Percentiles rank a stretch among this genome's conserved stretches.
Evolutionary conservation across 768 basidiomycete species (phyloP).

Genomic region (Rhizopogon sp.): DNA sequence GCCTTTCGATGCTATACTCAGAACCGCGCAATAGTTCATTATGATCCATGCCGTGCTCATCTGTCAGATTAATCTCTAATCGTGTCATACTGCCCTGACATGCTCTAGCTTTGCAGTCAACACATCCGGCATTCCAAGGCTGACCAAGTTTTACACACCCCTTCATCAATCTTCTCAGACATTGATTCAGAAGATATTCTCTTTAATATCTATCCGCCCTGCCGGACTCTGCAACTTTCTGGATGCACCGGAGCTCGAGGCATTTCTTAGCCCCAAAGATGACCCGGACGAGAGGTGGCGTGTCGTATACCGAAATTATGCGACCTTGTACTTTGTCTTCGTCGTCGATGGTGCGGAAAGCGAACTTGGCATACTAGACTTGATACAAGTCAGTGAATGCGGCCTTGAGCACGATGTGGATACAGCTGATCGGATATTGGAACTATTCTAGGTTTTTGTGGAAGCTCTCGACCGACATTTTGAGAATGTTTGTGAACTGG

Average conservation of each 20-base stretch:
- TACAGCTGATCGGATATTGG: not conserved
- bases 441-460: constrained; percentile 70
- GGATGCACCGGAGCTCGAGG: constrained; percentile 84
- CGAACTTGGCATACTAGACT: constrained; percentile 90
- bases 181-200: constrained; percentile 85
- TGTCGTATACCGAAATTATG: constrained; percentile 94
- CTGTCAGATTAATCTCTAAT: constrained; percentile 43
- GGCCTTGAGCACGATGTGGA: not conserved
- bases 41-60: constrained; percentile 89
- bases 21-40: not conserved
- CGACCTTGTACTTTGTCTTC: constrained; percentile 95
- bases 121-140: constrained; percentile 80
- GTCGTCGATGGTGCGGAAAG: constrained; percentile 96
- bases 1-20: not conserved
- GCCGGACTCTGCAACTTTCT: constrained; percentile 91
- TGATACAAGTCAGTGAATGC: constrained; percentile 75
- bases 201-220: constrained; percentile 78
- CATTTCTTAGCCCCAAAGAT: constrained; percentile 52
- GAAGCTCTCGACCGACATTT: constrained; percentile 94
- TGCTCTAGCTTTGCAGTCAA: constrained; percentile 57
- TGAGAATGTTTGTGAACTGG: constrained; percentile 97
- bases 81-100: constrained; percentile 15
- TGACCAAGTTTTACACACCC: constrained; percentile 88
- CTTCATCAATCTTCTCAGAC: constrained; percentile 55
- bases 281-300: constrained; percentile 63